These are phyloP conservation scores for Carex arenaria DNA, from an alignment of 202 grass and related monocot species.

Conservation along the genomic window DNA sequence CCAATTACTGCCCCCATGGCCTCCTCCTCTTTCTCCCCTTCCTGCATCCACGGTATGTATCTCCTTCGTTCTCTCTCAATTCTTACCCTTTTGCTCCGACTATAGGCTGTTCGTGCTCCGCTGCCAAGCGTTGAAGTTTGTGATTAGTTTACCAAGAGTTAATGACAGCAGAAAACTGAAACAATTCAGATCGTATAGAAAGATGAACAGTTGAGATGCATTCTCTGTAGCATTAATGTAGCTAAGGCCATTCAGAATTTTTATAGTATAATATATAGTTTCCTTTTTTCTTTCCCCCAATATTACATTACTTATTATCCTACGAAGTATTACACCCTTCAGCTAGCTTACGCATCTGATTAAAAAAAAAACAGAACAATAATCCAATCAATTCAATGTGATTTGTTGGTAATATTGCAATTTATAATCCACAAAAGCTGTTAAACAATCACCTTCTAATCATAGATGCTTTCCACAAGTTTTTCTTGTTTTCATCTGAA, in stretches of 20 bases:
- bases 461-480: background rate
- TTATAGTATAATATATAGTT: background rate
- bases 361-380: background rate
- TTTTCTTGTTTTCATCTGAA: background rate
- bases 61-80: background rate
- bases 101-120: background rate
- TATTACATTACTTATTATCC: background rate
- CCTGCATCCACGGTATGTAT: constrained; percentile 33
- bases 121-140: too few relatives aligned
- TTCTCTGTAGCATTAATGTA: too few relatives aligned
- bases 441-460: background rate
- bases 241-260: too few relatives aligned
- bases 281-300: background rate
- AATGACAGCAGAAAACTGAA: too few relatives aligned
- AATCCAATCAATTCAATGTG: background rate
- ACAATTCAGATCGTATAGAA: too few relatives aligned
- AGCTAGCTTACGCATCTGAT: background rate
- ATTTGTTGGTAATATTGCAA: background rate
- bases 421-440: background rate
- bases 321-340: background rate
- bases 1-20: background rate
- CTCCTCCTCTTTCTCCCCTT: constrained; percentile 29
- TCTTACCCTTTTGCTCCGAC: background rate
- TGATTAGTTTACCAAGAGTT: too few relatives aligned
- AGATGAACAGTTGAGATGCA: too few relatives aligned